Percentiles rank a stretch among this genome's conserved stretches.
Evolutionary conservation across 257 asterid genomes (phyloP).

Genomic region (Solanum medicagineum): DNA sequence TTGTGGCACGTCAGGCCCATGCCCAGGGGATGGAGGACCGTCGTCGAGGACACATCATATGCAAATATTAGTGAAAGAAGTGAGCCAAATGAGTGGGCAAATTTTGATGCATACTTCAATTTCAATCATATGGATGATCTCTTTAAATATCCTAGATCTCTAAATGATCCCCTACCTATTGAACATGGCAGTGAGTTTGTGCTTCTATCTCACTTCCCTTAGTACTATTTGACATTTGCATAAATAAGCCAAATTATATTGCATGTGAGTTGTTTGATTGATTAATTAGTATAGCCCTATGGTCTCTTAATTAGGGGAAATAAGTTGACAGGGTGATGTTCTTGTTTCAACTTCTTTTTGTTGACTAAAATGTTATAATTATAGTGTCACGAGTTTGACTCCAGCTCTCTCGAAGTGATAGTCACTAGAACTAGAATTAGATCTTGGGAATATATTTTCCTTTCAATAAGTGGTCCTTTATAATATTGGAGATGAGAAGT

Average conservation of each 20-base stretch:
- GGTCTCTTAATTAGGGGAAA: neutral
- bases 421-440: neutral
- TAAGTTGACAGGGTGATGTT: neutral
- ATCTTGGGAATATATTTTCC: neutral
- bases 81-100: neutral
- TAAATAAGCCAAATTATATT: neutral
- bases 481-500: neutral
- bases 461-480: neutral
- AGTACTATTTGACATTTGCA: neutral
- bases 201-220: neutral
- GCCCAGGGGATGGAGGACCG: too few relatives aligned
- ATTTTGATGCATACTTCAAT: neutral
- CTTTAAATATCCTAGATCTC: too few relatives aligned
- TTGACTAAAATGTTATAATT: neutral
- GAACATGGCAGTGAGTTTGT: neutral
- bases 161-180: neutral
- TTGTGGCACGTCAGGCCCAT: too few relatives aligned
- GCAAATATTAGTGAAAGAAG: neutral
- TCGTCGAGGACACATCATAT: too few relatives aligned
- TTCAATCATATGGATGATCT: neutral
- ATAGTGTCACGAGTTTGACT: neutral
- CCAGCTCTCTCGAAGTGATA: neutral
- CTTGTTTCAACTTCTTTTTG: neutral
- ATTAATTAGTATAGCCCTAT: neutral
- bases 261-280: neutral